These are phyloP conservation scores for Apiospora aurea DNA, from an alignment of 2,329 filamentous ascomycete genomes.

Conservation along the genomic window DNA sequence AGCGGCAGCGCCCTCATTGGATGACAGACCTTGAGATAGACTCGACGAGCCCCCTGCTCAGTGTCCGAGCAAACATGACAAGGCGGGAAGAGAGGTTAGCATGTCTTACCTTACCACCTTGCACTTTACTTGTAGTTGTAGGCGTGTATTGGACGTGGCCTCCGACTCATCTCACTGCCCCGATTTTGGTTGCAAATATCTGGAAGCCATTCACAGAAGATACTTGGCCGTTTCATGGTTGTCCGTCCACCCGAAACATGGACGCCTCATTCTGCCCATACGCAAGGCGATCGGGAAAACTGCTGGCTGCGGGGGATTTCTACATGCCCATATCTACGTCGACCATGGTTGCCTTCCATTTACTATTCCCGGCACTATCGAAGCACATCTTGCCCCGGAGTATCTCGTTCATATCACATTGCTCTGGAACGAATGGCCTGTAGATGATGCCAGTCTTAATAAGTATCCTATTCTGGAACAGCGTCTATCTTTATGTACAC, in stretches of 20 bases:
- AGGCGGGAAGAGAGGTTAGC: not conserved
- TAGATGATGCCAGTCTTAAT: not conserved
- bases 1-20: conserved; percentile 31
- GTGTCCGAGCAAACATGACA: conserved; percentile 16
- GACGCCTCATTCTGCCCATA: conserved; percentile 21
- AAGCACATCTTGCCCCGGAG: not conserved
- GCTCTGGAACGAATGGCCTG: not conserved
- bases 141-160: not conserved
- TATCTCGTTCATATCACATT: not conserved
- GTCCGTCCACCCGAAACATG: conserved; percentile 24
- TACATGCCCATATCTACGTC: not conserved
- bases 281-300: conserved; percentile 10
- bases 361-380: not conserved
- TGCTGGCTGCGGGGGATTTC: conserved; percentile 1
- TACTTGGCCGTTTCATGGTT: not conserved
- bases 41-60: not conserved
- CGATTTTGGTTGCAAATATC: not conserved
- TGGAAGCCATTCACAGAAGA: conserved; percentile 15
- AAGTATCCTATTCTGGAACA: not conserved
- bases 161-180: not conserved
- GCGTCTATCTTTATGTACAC: conserved; percentile 1
- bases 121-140: not conserved
- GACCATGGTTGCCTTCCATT: not conserved
- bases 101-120: conserved; percentile 3
- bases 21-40: not conserved